Percentiles rank a stretch among this genome's conserved stretches.
Evolutionary conservation across 176 grass and related monocot genomes (phyloP).

Genomic region (Alloteropsis semialata): DNA sequence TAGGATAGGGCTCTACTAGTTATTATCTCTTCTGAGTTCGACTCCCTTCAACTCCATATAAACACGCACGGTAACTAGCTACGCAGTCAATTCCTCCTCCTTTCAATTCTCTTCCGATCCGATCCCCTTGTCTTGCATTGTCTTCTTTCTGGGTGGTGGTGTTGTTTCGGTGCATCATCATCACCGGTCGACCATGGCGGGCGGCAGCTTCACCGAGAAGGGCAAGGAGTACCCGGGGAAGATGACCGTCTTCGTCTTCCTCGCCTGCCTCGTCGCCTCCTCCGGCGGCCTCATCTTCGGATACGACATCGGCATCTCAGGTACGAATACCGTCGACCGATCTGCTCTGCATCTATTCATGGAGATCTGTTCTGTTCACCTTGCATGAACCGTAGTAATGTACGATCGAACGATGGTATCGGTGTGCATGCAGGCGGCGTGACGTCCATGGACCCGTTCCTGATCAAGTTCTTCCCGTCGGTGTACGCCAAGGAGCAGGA

Average conservation of each 20-base stretch:
- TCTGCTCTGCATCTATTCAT: too few species aligned
- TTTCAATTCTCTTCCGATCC: background rate
- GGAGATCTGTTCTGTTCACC: background rate
- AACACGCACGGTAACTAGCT: background rate
- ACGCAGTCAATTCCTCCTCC: background rate
- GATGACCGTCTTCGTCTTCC: conserved; percentile 45
- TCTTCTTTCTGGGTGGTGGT: background rate
- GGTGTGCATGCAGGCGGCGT: conserved; percentile 32
- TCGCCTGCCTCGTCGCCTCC: conserved; percentile 47
- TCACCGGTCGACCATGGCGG: background rate
- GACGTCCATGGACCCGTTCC: conserved; percentile 47
- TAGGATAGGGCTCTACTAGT: background rate
- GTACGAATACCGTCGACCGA: too few species aligned
- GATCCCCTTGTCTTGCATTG: background rate
- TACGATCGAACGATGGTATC: too few species aligned
- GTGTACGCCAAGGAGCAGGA: conserved; percentile 46
- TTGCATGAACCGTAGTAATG: background rate
- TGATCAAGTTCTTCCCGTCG: conserved; percentile 39
- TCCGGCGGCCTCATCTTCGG: conserved; percentile 54
- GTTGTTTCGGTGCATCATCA: background rate
- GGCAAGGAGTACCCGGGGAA: conserved; percentile 28
- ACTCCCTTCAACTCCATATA: background rate
- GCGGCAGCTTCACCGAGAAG: background rate
- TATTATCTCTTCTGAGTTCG: background rate
- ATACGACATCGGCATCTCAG: conserved; percentile 50